Evolutionary conservation across 768 basidiomycete species (phyloP).

Genomic region (Agrocybe praecox): DNA sequence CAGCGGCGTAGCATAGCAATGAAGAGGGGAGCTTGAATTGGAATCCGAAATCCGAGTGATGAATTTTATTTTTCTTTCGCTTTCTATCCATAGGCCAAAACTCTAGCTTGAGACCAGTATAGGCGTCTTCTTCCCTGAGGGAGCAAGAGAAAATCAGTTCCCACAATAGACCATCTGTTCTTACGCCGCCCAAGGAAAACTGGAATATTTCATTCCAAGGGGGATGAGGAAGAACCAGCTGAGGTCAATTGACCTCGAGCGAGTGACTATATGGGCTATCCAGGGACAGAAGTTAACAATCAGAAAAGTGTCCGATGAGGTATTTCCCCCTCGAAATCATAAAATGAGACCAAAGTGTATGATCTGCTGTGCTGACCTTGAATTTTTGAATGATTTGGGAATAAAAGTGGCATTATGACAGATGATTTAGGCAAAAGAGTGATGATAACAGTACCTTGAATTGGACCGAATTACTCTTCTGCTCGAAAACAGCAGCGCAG

Average conservation of each 20-base stretch:
- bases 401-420: constrained; percentile 15
- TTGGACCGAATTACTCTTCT: neutral
- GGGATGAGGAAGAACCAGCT: constrained; percentile 7
- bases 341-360: neutral
- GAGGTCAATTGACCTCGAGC: constrained; percentile 5
- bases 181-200: constrained; percentile 1
- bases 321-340: neutral
- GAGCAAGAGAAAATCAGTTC: neutral
- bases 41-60: constrained; percentile 5
- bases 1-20: neutral
- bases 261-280: constrained; percentile 2
- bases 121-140: too few relatives aligned
- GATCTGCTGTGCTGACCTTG: constrained; percentile 9
- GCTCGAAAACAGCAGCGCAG: constrained; percentile 15
- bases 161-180: neutral
- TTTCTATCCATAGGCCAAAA: too few relatives aligned
- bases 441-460: constrained; percentile 11
- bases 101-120: too few relatives aligned
- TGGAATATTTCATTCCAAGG: neutral
- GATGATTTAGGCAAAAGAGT: constrained; percentile 13
- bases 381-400: constrained; percentile 13
- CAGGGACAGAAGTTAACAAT: neutral
- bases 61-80: too few relatives aligned
- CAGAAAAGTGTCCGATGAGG: neutral
- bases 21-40: neutral